Base-by-base conservation (phyloP, 768 basidiomycete genomes). In the Mycena rebaudengoi region DNA sequence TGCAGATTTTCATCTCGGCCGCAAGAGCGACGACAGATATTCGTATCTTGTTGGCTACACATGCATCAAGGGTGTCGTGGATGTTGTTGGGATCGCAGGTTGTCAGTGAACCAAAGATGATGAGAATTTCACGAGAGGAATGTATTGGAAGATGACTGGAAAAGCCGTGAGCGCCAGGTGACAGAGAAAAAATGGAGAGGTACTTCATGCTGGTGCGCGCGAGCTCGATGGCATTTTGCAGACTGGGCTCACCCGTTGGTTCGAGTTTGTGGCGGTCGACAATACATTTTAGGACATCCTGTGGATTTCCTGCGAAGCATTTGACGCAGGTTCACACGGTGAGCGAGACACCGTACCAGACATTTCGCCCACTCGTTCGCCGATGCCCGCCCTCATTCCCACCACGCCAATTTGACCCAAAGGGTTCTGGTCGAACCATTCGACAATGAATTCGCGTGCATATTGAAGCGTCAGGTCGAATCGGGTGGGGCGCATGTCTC, bases 381-480 rank as follows among this genome's bases (percentile, higher is more conserved):
- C 96, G 23, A 98, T 76, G 0, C 98, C 95, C 32, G 93, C 88
- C 23, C 96, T 83, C 87, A 99, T 95, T 6, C 94, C 95, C 18
- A 99, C 94, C 29, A 99, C 80, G 2, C 96, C 97, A 66, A 99
- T 94, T 77, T 99, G 98, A 21, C 97, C 96, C 13, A 99, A 83
- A 1, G 98, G 98, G 72, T 99, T 99, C 79, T 99, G 98, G 78
- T 99, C 98, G 76, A 99, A 99, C 96, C 97, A 99, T 75, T 99
- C 98, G 7, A 86, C 81, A 28, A 99, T 85, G 68, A 99, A 99
- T 69, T 94, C 94, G 60, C 95, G 86, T 14, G 95, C 87, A 73
- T 96, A 97, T 71, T 96, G 91, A 43, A 99, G 79, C 70, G 90
- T 91, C 30, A 99, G 77, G 72, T 98, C 96, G 69, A 97, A 96